Evolutionary conservation across 768 basidiomycete genomes (phyloP), one percentile per base, ranked within the genome.

Genomic region (Pholiota conissans): DNA sequence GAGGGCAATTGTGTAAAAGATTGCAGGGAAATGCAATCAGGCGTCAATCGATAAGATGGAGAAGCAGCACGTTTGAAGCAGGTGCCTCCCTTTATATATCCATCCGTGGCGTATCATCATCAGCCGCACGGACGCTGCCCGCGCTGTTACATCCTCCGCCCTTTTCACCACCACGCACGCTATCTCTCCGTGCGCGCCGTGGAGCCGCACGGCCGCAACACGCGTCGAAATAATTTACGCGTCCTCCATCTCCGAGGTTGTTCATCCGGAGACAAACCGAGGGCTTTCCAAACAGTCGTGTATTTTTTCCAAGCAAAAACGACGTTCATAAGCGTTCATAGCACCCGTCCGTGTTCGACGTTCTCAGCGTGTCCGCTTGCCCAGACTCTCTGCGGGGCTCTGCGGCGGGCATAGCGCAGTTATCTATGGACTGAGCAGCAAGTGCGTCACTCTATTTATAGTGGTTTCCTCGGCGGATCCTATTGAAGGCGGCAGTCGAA

Each of bases 41-140:
- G 59, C 57, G 58, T 58, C 60, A 65, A 71, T 71, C 70, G 70
- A 71, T 71, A 67, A 66, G 64, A 60, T 50, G 58, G 45, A 10
- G 29, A 42, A 54, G 49, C 57, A 49, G 62, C 66, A 67, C 63
- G 66, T 67, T 67, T 64, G 60, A 62, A 60, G n/a, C 50, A 45
- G 45, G 47, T 30, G 46, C 49, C 16, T 37, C 35, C 37, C 55
- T 58, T 63, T 60, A 59, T 61, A 61, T 58, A 58, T 54, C 2
- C 18, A 11, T 1, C 40, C 40, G 40, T 42, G 40, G 40, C 42
- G 42, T 45, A 42, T 42, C 40, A 42, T 9, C n/a, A 42, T n/a
- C n/a, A 42, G 20, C n/a, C 42, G 42, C 42, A 45, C 42, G 42
- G 42, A 45, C 42, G 11, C 42, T 22, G 42, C 22, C 42, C 18